These are phyloP conservation scores for Ormosia semicastrata DNA, from an alignment of 306 rosid species.

Conservation along the genomic window DNA sequence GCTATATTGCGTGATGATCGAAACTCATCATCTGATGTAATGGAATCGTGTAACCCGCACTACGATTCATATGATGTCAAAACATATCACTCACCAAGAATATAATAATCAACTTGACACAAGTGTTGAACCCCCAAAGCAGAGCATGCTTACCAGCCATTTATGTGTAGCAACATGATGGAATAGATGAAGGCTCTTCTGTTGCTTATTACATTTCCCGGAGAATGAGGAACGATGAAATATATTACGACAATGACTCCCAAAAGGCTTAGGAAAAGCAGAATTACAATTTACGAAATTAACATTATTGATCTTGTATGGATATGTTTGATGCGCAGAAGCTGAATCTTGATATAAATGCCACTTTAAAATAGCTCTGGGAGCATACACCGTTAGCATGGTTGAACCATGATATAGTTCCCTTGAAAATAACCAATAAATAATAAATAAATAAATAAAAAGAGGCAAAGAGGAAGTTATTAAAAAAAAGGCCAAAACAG, in stretches of 20 bases:
- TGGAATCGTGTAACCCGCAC: conserved; percentile 69
- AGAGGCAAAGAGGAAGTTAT: background rate
- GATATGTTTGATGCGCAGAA: conserved; percentile 44
- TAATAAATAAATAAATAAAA: background rate
- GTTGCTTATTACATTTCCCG: conserved; percentile 57
- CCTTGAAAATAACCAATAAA: conserved; percentile 38
- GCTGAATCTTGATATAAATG: conserved; percentile 39
- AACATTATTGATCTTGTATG: conserved; percentile 49
- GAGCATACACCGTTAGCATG: conserved; percentile 73
- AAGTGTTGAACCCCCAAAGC: background rate
- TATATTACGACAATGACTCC: conserved; percentile 34
- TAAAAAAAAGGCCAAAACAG: background rate
- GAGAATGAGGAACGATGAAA: conserved; percentile 44
- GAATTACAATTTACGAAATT: conserved; percentile 47
- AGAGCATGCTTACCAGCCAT: conserved; percentile 64
- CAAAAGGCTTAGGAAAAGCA: conserved; percentile 31
- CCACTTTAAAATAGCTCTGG: conserved; percentile 50
- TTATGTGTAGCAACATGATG: conserved; percentile 57
- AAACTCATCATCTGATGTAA: conserved; percentile 75
- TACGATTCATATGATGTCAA: conserved; percentile 25
- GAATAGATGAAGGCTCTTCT: conserved; percentile 44
- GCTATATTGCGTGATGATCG: conserved; percentile 98
- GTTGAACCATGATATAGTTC: conserved; percentile 60
- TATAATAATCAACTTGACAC: background rate
- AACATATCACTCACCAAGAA: conserved; percentile 23